Conservation (phyloP, 768 basidiomycete species). For the Xerocomellus intermedius region DNA sequence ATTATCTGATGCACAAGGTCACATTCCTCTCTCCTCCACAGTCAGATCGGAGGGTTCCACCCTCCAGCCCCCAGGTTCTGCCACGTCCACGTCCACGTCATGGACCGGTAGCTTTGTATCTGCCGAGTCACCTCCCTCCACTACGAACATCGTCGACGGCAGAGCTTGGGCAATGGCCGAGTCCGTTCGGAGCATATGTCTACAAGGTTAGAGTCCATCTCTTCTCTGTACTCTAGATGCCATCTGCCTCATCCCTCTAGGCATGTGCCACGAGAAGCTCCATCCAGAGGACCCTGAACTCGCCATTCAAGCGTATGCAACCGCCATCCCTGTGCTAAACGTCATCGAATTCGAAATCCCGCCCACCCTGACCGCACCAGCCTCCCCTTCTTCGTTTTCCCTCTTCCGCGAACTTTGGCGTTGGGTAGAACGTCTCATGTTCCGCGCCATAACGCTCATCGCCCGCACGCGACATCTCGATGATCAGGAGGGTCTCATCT, state of each 20-base stretch:
- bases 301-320: constrained; percentile 58
- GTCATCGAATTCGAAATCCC: constrained; percentile 48
- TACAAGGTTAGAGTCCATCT: constrained; percentile 57
- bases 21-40: constrained; percentile 46
- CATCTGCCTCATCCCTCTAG: constrained; percentile 36
- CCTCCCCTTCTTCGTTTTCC: constrained; percentile 48
- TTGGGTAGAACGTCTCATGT: constrained; percentile 80
- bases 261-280: constrained; percentile 72
- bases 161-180: constrained; percentile 73
- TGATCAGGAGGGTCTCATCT: constrained; percentile 44
- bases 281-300: constrained; percentile 44
- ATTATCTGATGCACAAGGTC: constrained; percentile 51
- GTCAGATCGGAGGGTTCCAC: constrained; percentile 40
- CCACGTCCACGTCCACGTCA: constrained; percentile 44
- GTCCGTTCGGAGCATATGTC: constrained; percentile 69
- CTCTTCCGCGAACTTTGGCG: constrained; percentile 82
- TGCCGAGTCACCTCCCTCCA: constrained; percentile 36
- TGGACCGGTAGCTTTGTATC: constrained; percentile 51
- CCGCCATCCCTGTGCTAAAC: constrained; percentile 54
- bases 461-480: constrained; percentile 43
- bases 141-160: constrained; percentile 63
- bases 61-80: constrained; percentile 36
- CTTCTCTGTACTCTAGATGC: background rate
- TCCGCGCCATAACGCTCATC: constrained; percentile 71
- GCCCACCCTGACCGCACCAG: constrained; percentile 25